Evolutionary conservation across 75 land plant species (phyloP), one percentile per base, ranked within the genome.

Genomic region (Gnetum montanum): DNA sequence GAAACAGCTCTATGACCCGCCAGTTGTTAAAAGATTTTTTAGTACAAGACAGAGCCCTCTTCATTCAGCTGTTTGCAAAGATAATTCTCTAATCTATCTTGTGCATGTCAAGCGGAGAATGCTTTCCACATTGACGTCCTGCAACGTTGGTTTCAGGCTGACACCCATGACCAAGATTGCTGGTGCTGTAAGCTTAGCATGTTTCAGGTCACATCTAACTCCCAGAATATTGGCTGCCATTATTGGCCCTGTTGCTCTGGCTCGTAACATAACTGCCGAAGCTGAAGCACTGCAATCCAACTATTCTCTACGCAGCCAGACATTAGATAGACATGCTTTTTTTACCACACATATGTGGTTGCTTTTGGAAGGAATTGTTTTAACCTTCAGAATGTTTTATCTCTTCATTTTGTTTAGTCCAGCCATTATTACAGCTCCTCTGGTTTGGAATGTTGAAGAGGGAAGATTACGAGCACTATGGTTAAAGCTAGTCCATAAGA

Each of bases 321-420:
- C 81, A 27, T 69, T 73, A 58, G 71, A 82, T 54, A 57, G 74
- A 15, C 75, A 75, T 60, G 45, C 73, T 4, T 68, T 46, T 53
- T 25, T 77, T 30, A 45, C 59, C 11, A 63, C 72, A 5, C 25
- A 76, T 6, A 12, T 79, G 8, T 31, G 43, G 28, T 68, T 81
- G 0, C 7, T 86, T 8, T 1, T 89, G 1, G 90, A 82, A 27
- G 64, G 62, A 23, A 4, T 75, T 4, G 60, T 73, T 24, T 59
- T 89, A 34, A 8, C 78, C 7, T 12, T 79, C 6, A 46, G 95
- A 50, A 66, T 73, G n/a, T 24, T 70, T 1, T 81, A 80, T 46
- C 51, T 89, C 33, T 35, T 72, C 13, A 16, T 67, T 53, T 35
- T 86, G 27, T 85, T 89, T 61, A 68, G 74, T 4, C 95, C 95